Base-by-base conservation (phyloP, 495 filamentous ascomycete species). In the Pyrenula massariospora region DNA sequence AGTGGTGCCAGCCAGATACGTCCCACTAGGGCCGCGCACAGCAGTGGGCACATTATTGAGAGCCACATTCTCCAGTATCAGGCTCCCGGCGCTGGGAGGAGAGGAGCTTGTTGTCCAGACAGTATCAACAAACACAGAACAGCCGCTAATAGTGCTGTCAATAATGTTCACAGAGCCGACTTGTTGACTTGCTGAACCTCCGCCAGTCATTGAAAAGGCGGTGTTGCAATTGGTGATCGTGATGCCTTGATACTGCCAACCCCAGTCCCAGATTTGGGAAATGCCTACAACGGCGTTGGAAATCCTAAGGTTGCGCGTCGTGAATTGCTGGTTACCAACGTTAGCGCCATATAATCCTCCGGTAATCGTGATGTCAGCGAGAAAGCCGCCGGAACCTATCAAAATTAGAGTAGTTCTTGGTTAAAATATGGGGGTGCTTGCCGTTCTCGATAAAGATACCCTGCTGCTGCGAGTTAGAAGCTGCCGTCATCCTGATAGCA, bases 271-370 rank as follows among this genome's bases (percentile, higher is more conserved):
- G 2, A 84, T 77, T 52, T 82, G 80, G 22, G 74, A 77, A 52
- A 84, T 82, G 42, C 77, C 77, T 24, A 82, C 84, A 2, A 78
- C 79, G 11, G 81, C 72, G 31, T 84, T 75, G 58, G 79, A 80
- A 66, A 92, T 86, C 11, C 69, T 76, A 21, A 93, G 31, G 71
- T 96, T 96, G 58, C 91, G 87, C 55, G 86, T 91, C 3, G 92
- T 94, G 70, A 93, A 96, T 68, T 97, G 92, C 71, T 97, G 92
- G 71, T 88, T 95, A 54, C 92, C 92, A 12, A 94, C 77, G 75
- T 90, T 92, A 58, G 86, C 84, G 19, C 91, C 89, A 64, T 84
- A 88, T 57, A 80, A 79, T 62, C 92, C 92, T 56, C 92, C 92
- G 62, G 89, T 89, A 78, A 95, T 95, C 50, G 78, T 82, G 24